A percentile compares a stretch with the other conserved stretches of the same genome.
phyloP scores from a whole-genome alignment of 2,329 filamentous ascomycete genomes.

The Chaetomium sp. region DNA sequence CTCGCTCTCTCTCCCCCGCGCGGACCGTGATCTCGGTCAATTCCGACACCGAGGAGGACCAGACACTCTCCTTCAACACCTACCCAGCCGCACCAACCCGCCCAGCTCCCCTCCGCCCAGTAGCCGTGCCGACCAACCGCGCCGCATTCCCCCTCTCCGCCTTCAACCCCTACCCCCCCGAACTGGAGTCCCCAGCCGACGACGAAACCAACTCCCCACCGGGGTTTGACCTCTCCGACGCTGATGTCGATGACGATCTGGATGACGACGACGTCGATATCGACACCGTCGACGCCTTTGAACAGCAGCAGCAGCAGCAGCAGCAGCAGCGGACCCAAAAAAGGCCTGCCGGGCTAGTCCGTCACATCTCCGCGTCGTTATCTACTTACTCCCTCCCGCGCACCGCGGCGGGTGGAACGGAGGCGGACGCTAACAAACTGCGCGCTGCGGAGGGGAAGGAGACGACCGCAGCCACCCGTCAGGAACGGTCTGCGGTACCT shows the following conservation, averaged over 20 bases:
- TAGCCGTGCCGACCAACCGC: slow-evolving; percentile 16
- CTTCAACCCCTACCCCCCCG: slow-evolving; percentile 22
- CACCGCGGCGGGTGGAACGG: slow-evolving; percentile 11
- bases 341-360: slow-evolving; percentile 18
- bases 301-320: neutral
- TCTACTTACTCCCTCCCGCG: slow-evolving; percentile 45
- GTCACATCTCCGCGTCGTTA: slow-evolving; percentile 26
- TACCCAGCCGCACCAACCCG: slow-evolving; percentile 6
- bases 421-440: slow-evolving; percentile 23
- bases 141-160: slow-evolving; percentile 22
- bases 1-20: slow-evolving; percentile 31
- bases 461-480: neutral
- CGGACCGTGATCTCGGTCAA: slow-evolving; percentile 13
- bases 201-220: slow-evolving; percentile 30
- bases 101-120: neutral
- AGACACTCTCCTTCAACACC: neutral
- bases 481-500: neutral
- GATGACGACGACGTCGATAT: slow-evolving; percentile 24
- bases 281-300: slow-evolving; percentile 27
- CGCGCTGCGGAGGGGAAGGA: slow-evolving; percentile 1
- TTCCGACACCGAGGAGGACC: neutral
- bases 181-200: slow-evolving; percentile 29
- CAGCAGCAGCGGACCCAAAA: neutral
- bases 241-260: slow-evolving; percentile 21
- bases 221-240: slow-evolving; percentile 41